Base-by-base conservation (phyloP, 768 basidiomycete species). In the Hydnum rufescens region DNA sequence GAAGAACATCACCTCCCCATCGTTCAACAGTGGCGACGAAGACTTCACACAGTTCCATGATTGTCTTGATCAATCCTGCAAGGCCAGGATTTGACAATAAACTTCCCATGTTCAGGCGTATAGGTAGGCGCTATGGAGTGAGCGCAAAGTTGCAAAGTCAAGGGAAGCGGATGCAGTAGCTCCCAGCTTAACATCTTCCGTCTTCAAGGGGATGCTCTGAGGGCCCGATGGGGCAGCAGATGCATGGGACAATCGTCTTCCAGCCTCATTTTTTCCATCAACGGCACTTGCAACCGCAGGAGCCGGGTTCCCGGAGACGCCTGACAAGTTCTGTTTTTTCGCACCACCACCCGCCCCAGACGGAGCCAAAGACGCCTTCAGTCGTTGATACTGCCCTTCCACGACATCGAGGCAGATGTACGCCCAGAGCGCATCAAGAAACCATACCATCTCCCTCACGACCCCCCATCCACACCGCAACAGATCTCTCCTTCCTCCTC, bases 391-490 rank as follows among this genome's bases (percentile, higher is more conserved):
- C 61, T 93, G 88, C 16, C 78, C 74, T 55, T 90, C 88, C 31
- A 90, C 72, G 5, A 93, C 88, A 57, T 93, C 89, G 60, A 75
- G 82, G 84, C 87, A 85, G 55, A 87, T 75, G 63, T 95, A 92
- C 5, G 77, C 78, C 52, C 85, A 66, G 2, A 95, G 61, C 26
- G 77, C 78, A 62, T 90, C 87, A 53, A 93, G 68, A 61, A 90
- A 92, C 86, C 87, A 92, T 39, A 78, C 74, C 88, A 92, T 89
- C 60, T 82, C 77, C 60, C 86, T 68, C 4, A 89, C 80, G 29
- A 82, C 74, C 1, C 85, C 86, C 89, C 89, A 95, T 1, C 82
- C 80, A 55, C 77, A 80, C 54, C 88, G 71, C 53, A 86, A 67
- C 19, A 88, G 70, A 49, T 70, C 70, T 54, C 74, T 72, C 34